A percentile compares a stretch with the other conserved stretches of the same genome.
These are phyloP conservation scores for Mycena chlorophos DNA, from an alignment of 768 basidiomycete species.

Conservation along the genomic window DNA sequence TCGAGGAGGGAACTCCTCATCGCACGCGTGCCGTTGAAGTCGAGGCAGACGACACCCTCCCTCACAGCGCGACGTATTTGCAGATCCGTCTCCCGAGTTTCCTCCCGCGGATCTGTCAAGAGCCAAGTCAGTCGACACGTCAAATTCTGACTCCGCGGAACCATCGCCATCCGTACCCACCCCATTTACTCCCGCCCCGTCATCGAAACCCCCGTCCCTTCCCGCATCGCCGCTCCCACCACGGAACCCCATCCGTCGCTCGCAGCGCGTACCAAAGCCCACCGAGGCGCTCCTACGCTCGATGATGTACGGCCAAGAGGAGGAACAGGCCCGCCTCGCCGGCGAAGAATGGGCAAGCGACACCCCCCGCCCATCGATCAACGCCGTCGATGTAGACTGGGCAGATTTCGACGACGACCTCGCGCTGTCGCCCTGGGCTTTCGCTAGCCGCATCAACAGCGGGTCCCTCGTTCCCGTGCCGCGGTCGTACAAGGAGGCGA, in stretches of 20 bases:
- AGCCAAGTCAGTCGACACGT: no score
- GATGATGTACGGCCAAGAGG: neutral
- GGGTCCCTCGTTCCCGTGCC: neutral
- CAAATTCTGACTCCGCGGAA: neutral
- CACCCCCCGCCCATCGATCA: neutral
- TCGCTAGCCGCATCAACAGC: constrained; percentile 1
- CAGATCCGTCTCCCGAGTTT: no score
- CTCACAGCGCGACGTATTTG: no score
- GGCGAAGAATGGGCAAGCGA: constrained; percentile 6
- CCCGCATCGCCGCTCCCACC: neutral
- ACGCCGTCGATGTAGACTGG: constrained; percentile 4
- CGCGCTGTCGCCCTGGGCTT: constrained; percentile 2
- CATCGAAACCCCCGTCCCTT: no score
- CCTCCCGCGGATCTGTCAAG: neutral
- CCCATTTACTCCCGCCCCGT: no score
- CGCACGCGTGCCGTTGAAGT: neutral
- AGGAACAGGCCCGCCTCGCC: neutral
- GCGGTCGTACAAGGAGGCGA: constrained; percentile 5
- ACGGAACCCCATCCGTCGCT: neutral
- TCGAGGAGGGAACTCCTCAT: constrained; percentile 9
- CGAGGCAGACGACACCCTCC: neutral
- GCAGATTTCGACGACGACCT: neutral
- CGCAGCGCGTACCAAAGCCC: constrained; percentile 1
- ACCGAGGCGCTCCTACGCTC: neutral
- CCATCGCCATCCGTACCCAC: no score